These are phyloP conservation scores for Fragilaria radians DNA, from an alignment of 108 stramenopile species.

Conservation along the genomic window DNA sequence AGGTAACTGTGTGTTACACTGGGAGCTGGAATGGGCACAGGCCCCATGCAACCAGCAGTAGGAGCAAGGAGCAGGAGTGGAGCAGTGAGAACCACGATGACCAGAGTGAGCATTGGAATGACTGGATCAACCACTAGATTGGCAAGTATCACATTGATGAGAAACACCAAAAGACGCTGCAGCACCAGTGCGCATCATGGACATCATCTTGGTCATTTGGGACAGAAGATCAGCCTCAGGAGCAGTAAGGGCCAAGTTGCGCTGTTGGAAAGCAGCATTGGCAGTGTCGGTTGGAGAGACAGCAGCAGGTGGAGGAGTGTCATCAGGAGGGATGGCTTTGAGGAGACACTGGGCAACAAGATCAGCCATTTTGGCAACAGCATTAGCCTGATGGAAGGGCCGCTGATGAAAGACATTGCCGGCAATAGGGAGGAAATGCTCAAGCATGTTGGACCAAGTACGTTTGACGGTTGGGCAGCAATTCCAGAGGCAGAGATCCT, in stretches of 20 bases:
- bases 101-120: constrained; percentile 1
- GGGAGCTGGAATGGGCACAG: constrained; percentile 8
- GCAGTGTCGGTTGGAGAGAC: not conserved
- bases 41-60: constrained; percentile 20
- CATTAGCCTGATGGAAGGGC: not conserved
- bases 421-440: constrained; percentile 2
- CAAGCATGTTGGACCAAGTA: constrained; percentile 4
- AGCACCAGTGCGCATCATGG: not conserved
- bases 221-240: not conserved
- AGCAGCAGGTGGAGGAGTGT: not conserved
- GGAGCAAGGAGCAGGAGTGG: not conserved
- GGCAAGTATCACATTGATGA: not conserved
- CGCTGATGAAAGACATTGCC: not conserved
- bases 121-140: not conserved
- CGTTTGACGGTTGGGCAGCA: not conserved
- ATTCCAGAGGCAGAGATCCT: constrained; percentile 2
- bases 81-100: not conserved
- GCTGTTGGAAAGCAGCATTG: not conserved
- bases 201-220: not conserved
- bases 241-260: not conserved
- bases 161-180: not conserved
- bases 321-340: not conserved
- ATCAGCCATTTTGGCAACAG: not conserved
- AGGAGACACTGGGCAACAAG: not conserved
- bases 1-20: constrained; percentile 1